These are phyloP conservation scores for Penicillium cinerascens DNA, from an alignment of 495 filamentous ascomycete genomes.

Conservation along the genomic window DNA sequence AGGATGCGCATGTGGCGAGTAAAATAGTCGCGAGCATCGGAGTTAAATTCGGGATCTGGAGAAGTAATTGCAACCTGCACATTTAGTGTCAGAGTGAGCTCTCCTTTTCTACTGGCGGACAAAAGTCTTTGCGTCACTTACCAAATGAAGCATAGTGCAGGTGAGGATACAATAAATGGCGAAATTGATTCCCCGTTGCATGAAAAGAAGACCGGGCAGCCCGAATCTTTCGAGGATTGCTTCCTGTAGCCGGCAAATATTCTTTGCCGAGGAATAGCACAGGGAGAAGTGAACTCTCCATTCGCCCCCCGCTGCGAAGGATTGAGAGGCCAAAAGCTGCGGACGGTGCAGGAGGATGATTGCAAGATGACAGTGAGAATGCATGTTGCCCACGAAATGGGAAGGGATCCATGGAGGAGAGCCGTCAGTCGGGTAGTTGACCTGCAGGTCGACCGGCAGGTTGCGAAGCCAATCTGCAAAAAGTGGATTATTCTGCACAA, in stretches of 20 bases:
- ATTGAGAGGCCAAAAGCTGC: conserved; percentile 74
- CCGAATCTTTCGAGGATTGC: conserved; percentile 74
- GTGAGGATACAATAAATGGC: conserved; percentile 90
- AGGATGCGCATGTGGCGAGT: conserved; percentile 93
- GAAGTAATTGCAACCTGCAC: conserved; percentile 88
- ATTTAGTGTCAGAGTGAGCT: conserved; percentile 11
- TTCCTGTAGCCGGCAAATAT: conserved; percentile 87
- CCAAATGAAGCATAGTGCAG: conserved; percentile 93
- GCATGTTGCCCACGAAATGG: conserved; percentile 88
- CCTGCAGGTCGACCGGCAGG: conserved; percentile 73
- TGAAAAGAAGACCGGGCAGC: conserved; percentile 78
- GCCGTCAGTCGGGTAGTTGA: conserved; percentile 74
- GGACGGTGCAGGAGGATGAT: conserved; percentile 88
- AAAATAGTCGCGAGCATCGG: conserved; percentile 85
- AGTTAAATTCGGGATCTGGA: conserved; percentile 83
- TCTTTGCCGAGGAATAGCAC: conserved; percentile 84
- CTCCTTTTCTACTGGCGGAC: not conserved
- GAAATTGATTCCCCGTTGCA: conserved; percentile 94
- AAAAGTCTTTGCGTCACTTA: conserved; percentile 44
- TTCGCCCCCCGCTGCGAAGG: conserved; percentile 64
- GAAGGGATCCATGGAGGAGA: conserved; percentile 82
- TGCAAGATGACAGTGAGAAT: conserved; percentile 86
- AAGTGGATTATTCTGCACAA: conserved; percentile 70
- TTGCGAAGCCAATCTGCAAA: conserved; percentile 72
- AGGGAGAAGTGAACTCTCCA: conserved; percentile 88